phyloP scores from a whole-genome alignment of 225 moss, liverwort and hornwort species.

The Physcomitrium patens region DNA sequence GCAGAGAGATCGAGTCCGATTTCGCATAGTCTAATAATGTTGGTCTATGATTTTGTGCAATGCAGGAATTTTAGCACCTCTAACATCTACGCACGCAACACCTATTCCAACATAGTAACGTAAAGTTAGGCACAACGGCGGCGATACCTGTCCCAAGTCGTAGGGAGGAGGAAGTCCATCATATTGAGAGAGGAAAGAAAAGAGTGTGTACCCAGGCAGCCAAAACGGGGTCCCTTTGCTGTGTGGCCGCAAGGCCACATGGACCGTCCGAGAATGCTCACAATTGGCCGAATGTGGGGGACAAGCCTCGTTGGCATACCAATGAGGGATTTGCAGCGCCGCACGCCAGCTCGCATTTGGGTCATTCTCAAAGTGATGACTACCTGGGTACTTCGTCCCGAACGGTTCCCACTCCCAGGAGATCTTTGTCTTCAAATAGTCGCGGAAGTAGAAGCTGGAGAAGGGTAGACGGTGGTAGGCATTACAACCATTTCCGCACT shows the following conservation, averaged over 20 bases:
- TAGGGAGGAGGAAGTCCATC: constrained; percentile 33
- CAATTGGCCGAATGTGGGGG: constrained; percentile 43
- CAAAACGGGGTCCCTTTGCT: constrained; percentile 66
- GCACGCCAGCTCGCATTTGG: constrained; percentile 43
- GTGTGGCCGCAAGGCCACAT: constrained; percentile 65
- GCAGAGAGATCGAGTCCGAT: background rate
- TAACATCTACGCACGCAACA: background rate
- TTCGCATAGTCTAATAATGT: constrained; percentile 5
- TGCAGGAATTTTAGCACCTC: constrained; percentile 30
- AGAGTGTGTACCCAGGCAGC: constrained; percentile 35
- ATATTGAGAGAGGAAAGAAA: constrained; percentile 23
- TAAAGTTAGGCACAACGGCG: constrained; percentile 41
- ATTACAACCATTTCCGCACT: constrained; percentile 50
- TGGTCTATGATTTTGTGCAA: constrained; percentile 4
- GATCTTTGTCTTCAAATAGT: constrained; percentile 61
- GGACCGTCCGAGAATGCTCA: constrained; percentile 40
- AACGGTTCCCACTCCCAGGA: constrained; percentile 53
- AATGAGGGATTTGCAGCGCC: constrained; percentile 46
- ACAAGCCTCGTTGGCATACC: constrained; percentile 49
- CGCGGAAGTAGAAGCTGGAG: constrained; percentile 70
- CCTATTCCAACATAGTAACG: constrained; percentile 25
- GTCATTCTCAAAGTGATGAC: constrained; percentile 46
- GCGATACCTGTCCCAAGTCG: constrained; percentile 31
- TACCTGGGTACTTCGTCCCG: constrained; percentile 49
- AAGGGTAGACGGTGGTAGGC: constrained; percentile 55